These are phyloP conservation scores for Chlamydomonas eustigma DNA, from an alignment of 139 green algal genomes.

Conservation along the genomic window DNA sequence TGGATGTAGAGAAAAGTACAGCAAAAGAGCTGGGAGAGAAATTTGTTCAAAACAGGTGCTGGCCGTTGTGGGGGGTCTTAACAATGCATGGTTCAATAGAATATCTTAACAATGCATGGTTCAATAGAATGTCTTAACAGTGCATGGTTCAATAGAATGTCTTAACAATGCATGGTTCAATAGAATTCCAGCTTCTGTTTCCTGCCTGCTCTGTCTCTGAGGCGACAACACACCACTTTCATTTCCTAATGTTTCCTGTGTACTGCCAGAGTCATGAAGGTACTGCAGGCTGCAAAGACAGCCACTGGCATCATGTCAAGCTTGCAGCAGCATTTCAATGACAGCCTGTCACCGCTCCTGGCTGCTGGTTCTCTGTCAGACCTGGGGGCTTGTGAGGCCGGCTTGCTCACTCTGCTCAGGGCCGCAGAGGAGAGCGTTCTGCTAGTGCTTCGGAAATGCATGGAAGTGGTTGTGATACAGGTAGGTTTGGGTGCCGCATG, in stretches of 20 bases:
- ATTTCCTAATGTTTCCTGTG: no score
- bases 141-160: no score
- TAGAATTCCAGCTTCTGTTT: no score
- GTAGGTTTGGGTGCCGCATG: neutral
- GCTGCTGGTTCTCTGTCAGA: neutral
- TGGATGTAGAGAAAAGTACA: neutral
- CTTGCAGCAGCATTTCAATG: neutral
- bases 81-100: no score
- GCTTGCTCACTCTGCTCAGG: neutral
- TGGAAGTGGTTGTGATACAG: conserved; percentile 6
- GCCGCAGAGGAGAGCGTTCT: conserved; percentile 2
- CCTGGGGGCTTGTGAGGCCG: neutral
- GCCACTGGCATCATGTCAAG: neutral
- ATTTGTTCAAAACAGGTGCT: no score
- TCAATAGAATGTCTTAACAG: no score
- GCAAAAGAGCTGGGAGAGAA: neutral
- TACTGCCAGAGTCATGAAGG: neutral
- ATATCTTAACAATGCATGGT: no score
- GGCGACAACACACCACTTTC: no score
- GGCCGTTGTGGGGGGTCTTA: no score
- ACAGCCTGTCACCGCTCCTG: neutral
- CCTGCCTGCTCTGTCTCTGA: no score
- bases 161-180: no score
- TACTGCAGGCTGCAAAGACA: neutral
- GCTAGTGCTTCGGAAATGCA: neutral